phyloP scores from a whole-genome alignment of 805 yeast genomes.

The Lipomyces kockii region DNA sequence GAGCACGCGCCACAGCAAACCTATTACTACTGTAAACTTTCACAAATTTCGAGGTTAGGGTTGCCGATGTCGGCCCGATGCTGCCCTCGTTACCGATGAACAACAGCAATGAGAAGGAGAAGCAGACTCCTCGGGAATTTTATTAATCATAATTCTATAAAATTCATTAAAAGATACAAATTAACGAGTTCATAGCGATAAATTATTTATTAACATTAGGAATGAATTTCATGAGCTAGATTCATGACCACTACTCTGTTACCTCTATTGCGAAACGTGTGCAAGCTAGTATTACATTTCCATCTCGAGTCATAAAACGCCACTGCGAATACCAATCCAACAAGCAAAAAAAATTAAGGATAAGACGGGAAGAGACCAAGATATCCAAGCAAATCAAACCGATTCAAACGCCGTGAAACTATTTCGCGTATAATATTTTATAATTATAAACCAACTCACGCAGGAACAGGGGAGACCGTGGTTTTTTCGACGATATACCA shows the following conservation, averaged over 20 bases:
- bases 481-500: slow-evolving; percentile 33
- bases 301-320: background rate
- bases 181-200: too few species aligned
- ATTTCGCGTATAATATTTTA: too few species aligned
- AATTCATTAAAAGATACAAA: too few species aligned
- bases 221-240: background rate
- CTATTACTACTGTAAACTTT: background rate
- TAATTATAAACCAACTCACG: background rate
- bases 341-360: background rate
- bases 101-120: too few species aligned
- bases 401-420: background rate
- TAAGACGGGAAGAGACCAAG: background rate
- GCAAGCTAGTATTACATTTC: background rate
- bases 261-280: background rate
- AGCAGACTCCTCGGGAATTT: too few species aligned
- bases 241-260: background rate
- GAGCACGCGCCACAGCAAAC: background rate
- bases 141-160: too few species aligned
- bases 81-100: too few species aligned
- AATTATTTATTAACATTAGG: background rate
- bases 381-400: background rate
- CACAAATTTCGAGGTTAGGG: background rate
- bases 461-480: background rate
- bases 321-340: background rate
- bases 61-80: background rate